Conservation (phyloP, 805 yeast species). For the Zygosaccharomyces gambellarensis region DNA sequence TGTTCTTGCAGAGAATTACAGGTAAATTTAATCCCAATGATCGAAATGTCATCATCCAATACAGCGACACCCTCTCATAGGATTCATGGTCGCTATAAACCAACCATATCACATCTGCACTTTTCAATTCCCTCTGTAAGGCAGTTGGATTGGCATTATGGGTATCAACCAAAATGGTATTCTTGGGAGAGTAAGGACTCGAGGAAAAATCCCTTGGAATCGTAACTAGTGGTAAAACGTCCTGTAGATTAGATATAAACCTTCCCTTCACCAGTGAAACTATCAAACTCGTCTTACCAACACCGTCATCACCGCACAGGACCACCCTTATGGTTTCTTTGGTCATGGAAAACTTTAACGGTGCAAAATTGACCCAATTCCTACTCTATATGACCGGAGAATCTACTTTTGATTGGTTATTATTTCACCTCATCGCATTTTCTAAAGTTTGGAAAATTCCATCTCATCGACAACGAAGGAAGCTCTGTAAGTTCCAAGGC, state of each 20-base stretch:
- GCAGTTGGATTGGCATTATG: constrained; percentile 55
- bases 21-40: constrained; percentile 93
- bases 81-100: constrained; percentile 93
- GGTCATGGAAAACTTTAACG: constrained; percentile 26
- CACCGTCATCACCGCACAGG: constrained; percentile 92
- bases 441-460: neutral
- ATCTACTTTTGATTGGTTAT: neutral
- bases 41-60: constrained; percentile 92
- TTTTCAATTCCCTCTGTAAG: constrained; percentile 68
- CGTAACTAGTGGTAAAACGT: constrained; percentile 76
- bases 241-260: constrained; percentile 70
- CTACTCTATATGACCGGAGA: neutral
- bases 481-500: neutral
- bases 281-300: constrained; percentile 76
- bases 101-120: constrained; percentile 90
- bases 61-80: constrained; percentile 82
- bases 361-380: neutral
- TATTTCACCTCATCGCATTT: neutral
- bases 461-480: constrained; percentile 7
- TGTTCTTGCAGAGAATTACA: constrained; percentile 84
- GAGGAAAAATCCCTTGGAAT: constrained; percentile 69
- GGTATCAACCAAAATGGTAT: constrained; percentile 78
- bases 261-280: constrained; percentile 78
- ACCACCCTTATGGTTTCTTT: constrained; percentile 68
- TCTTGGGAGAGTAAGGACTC: constrained; percentile 53